These are phyloP conservation scores for Amborella trichopoda DNA, from an alignment of 164 flowering plant species.

Conservation along the genomic window DNA sequence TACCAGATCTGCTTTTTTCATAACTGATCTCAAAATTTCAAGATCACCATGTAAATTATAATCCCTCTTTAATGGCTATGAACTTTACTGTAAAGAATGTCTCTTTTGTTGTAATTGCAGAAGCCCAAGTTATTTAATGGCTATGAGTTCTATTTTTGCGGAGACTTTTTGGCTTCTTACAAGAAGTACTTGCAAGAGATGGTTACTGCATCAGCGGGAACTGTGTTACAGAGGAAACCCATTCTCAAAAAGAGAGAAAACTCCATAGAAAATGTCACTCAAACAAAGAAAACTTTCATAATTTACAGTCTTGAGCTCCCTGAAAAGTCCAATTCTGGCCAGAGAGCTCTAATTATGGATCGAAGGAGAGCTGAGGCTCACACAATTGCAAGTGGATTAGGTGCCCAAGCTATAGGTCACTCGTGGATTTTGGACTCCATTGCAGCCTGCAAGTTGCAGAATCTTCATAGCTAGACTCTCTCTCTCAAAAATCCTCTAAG, in stretches of 20 bases:
- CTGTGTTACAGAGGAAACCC: conserved; percentile 65
- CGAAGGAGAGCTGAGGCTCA: conserved; percentile 39
- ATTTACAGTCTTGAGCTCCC: conserved; percentile 66
- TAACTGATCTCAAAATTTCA: no score
- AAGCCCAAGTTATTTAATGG: conserved; percentile 67
- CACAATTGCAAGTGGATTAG: conserved; percentile 41
- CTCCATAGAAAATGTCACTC: conserved; percentile 8
- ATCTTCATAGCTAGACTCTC: no score
- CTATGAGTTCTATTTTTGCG: conserved; percentile 46
- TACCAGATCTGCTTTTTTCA: no score
- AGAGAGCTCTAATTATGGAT: conserved; percentile 15
- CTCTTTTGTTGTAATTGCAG: conserved; percentile 46
- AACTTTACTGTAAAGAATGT: no score
- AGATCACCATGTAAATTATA: no score
- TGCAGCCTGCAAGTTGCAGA: conserved; percentile 66
- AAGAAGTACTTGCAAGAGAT: conserved; percentile 67
- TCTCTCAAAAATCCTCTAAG: no score
- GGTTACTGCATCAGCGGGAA: conserved; percentile 73
- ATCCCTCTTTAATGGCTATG: no score
- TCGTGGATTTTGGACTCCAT: conserved; percentile 78
- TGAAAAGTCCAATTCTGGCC: conserved; percentile 27
- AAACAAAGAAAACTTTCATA: conserved; percentile 26
- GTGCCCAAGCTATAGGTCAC: conserved; percentile 49
- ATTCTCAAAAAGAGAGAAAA: conserved; percentile 17
- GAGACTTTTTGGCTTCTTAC: conserved; percentile 57